Percentiles rank a stretch among this genome's conserved stretches.
phyloP scores from a whole-genome alignment of 2,329 filamentous ascomycete genomes.

The Colletotrichum cereale region DNA sequence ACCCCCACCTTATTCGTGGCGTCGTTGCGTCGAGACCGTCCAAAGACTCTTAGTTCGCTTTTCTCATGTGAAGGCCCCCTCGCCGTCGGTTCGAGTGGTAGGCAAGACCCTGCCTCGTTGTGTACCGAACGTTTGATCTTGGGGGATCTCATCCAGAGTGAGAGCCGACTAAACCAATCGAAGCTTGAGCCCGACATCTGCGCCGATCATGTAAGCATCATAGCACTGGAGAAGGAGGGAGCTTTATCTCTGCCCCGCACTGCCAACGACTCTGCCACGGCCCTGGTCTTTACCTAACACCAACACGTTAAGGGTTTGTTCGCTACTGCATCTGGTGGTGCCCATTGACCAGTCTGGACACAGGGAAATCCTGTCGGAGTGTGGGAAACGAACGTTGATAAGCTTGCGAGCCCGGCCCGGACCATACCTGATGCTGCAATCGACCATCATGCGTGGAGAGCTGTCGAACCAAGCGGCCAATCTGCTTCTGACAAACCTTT shows the following conservation, averaged over 20 bases:
- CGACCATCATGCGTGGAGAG: slow-evolving; percentile 26
- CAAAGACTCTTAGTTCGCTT: slow-evolving; percentile 2
- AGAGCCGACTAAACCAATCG: slow-evolving; percentile 22
- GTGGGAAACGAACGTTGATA: slow-evolving; percentile 30
- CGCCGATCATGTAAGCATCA: slow-evolving; percentile 35
- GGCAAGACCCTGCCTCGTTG: slow-evolving; percentile 19
- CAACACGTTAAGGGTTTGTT: slow-evolving; percentile 36
- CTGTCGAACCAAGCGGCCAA: slow-evolving; percentile 28
- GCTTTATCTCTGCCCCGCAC: slow-evolving; percentile 41
- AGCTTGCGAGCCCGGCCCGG: slow-evolving; percentile 32
- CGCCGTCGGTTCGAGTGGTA: not conserved
- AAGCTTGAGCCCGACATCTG: slow-evolving; percentile 21
- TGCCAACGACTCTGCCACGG: slow-evolving; percentile 28
- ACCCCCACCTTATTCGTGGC: slow-evolving; percentile 27
- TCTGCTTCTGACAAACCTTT: slow-evolving; percentile 4
- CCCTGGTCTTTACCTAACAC: slow-evolving; percentile 39
- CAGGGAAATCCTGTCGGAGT: slow-evolving; percentile 16
- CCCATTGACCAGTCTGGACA: slow-evolving; percentile 33
- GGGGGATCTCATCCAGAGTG: slow-evolving; percentile 23
- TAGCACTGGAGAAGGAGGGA: slow-evolving; percentile 22
- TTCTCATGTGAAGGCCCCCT: not conserved
- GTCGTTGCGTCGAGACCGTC: slow-evolving; percentile 10
- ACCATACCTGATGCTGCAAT: slow-evolving; percentile 11
- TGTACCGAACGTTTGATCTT: slow-evolving; percentile 11
- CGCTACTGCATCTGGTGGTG: slow-evolving; percentile 12